Base-by-base conservation (phyloP, 1,284 basidiomycete species). In the Sutorius eximius region DNA sequence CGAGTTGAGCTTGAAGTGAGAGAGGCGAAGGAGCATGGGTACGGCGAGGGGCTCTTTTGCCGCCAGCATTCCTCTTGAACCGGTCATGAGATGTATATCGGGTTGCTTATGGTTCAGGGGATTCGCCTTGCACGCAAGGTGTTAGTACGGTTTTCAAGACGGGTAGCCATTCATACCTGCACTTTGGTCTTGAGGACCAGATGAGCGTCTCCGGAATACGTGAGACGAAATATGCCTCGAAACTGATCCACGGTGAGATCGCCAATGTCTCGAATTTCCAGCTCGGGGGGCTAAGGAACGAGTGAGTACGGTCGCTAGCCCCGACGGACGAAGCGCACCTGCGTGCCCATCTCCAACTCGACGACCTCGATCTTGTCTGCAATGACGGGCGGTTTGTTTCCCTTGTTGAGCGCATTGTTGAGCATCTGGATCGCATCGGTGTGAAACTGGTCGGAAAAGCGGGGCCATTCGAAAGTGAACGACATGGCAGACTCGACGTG, bases 21-120 rank as follows among this genome's bases (percentile, higher is more conserved):
- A 98, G 8, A 99, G 86, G n/a, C 94, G 90, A 46, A 99, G 87
- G 24, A 94, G 89, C 96, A 99, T 99, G 43, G 97, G 97, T 3
- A 99, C 97, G 47, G 96, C 89, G 37, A 98, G 84, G 3, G 95
- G 93, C 51, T 96, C 87, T 61, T 91, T 92, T 20, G 95, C 95
- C 15, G 94, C 92, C 3, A 98, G 81, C 79, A 97, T 93, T 46
- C 92, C 90, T 73, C 74, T 82, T 56, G 83, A 87, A 45, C 81
- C 90, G 53, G 79, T 81, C 82, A 85, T 87, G 66, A 85, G 82
- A 71, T 83, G 89, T 64, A 86, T 93, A 69, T 87, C 92, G 53
- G 84, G 85, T 67, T 89, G 89, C 64, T 92, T 91, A 68, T 93
- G 90, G 63, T 96, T 94, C 60, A 99, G 79, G 1, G 96, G 97